These are phyloP conservation scores for Hypoxylon sp. DNA, from an alignment of 2,329 filamentous ascomycete species.

Conservation along the genomic window DNA sequence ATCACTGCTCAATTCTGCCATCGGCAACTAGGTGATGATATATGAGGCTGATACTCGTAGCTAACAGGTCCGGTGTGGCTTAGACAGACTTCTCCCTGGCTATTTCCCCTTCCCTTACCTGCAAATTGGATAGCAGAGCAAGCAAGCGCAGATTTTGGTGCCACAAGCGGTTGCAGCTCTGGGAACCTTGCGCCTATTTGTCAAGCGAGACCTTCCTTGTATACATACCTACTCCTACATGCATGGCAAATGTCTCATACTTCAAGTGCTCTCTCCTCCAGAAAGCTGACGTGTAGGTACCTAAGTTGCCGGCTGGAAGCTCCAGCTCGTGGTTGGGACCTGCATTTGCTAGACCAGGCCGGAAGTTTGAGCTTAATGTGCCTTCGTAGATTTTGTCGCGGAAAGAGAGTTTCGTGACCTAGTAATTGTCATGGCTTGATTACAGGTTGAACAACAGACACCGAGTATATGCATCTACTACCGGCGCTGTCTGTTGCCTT, in stretches of 20 bases:
- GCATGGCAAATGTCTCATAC: conserved; percentile 29
- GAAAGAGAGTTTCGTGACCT: conserved; percentile 14
- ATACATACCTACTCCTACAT: background rate
- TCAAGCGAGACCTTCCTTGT: conserved; percentile 2
- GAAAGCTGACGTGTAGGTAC: too few relatives aligned
- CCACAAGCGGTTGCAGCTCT: conserved; percentile 4
- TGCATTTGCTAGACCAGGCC: conserved; percentile 11
- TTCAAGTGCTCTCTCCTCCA: background rate
- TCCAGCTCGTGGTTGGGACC: conserved; percentile 11
- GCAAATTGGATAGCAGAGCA: background rate
- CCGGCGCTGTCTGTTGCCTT: background rate
- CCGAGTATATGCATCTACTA: background rate
- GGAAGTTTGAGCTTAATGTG: conserved; percentile 9
- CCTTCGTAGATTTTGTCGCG: background rate
- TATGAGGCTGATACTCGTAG: background rate
- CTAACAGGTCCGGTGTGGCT: background rate
- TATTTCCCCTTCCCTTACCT: background rate
- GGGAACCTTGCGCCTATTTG: background rate
- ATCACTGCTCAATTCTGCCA: background rate
- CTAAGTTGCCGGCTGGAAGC: background rate
- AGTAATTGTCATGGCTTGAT: conserved; percentile 14
- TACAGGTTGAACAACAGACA: background rate
- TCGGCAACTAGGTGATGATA: background rate
- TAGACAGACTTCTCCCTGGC: background rate
- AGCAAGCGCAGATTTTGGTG: conserved; percentile 6